Evolutionary conservation across 345 rosid genomes (phyloP), one percentile per base, ranked within the genome.

Genomic region (Reutealis trisperma): DNA sequence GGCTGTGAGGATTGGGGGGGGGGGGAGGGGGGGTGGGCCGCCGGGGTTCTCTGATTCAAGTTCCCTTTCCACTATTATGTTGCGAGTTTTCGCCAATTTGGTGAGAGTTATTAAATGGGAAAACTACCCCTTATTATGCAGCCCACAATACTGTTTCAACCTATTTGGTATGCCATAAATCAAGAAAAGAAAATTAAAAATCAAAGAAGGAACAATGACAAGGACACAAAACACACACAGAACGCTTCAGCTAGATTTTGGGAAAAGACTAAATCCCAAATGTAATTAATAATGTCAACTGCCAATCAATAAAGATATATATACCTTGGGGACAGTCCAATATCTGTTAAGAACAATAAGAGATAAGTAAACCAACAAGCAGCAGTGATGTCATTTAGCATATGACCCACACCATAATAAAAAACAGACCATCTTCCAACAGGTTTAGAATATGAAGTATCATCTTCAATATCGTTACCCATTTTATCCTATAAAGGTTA

Each of bases 291-390:
- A n/a, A 60, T 49, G 19, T 25, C 55, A 37, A 51, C 52, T 71
- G n/a, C 11, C 32, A 51, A 55, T 25, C 27, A 37, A 37, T 5
- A 27, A 12, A n/a, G 34, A 79, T 22, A 37, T 12, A 42, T 47
- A 42, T 72, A 91, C 98, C 92, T 93, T 1, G 94, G 93, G 10
- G 98, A 86, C 70, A 95, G 94, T 55, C 98, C 99, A 10, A 92
- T 95, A 60, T 95, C 94, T 13, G 97, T 90, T 81, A 95, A 77
- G 82, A 95, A 95, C 75, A 92, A 62, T 68, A 95, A 86, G 72
- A 95, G 96, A 79, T 95, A 95, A 70, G 98, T 95, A 84, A 95
- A 95, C 99, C 99, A 95, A 80, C 98, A 93, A 42, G 99, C 87
- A 82, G 99, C 87, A 77, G 99, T 92, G 80, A 95, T 92, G 88